Conservation (phyloP, 805 yeast genomes). For the Cyberlindnera galapagoensis region DNA sequence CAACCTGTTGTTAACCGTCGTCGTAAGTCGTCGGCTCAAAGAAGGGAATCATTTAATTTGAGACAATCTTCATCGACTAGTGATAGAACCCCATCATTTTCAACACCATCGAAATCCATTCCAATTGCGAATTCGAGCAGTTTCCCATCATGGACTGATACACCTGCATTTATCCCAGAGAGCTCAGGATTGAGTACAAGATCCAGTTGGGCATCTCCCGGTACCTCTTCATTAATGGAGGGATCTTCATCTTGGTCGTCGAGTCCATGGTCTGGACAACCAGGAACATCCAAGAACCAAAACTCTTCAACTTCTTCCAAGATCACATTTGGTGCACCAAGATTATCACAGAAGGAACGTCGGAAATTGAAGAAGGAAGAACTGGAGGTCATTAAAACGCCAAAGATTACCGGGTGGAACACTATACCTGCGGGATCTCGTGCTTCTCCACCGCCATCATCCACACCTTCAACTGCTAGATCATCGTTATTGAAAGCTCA, state of each 20-base stretch:
- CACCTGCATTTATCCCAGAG: too few relatives aligned
- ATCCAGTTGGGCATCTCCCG: conserved; percentile 8
- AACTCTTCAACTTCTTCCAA: conserved; percentile 13
- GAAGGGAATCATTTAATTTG: conserved; percentile 15
- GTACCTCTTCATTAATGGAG: too few relatives aligned
- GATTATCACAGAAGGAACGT: conserved; percentile 52
- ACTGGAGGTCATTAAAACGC: background rate
- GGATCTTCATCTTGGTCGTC: too few relatives aligned
- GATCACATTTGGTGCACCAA: conserved; percentile 7
- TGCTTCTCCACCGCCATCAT: too few relatives aligned
- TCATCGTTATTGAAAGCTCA: conserved; percentile 20
- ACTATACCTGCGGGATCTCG: too few relatives aligned
- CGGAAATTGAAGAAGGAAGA: conserved; percentile 32
- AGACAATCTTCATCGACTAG: background rate
- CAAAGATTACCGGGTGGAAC: conserved; percentile 3
- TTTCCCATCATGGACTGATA: conserved; percentile 3
- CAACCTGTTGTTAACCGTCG: conserved; percentile 27
- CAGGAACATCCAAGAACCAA: too few relatives aligned
- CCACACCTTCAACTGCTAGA: conserved; percentile 5
- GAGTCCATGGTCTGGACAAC: too few relatives aligned
- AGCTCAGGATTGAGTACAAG: conserved; percentile 5
- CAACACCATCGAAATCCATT: background rate
- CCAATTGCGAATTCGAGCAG: background rate
- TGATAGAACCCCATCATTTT: background rate
- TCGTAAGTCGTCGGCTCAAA: conserved; percentile 26